Evolutionary conservation across 495 filamentous ascomycete genomes (phyloP), one percentile per base, ranked within the genome.

Genomic region (Choiromyces venosus): DNA sequence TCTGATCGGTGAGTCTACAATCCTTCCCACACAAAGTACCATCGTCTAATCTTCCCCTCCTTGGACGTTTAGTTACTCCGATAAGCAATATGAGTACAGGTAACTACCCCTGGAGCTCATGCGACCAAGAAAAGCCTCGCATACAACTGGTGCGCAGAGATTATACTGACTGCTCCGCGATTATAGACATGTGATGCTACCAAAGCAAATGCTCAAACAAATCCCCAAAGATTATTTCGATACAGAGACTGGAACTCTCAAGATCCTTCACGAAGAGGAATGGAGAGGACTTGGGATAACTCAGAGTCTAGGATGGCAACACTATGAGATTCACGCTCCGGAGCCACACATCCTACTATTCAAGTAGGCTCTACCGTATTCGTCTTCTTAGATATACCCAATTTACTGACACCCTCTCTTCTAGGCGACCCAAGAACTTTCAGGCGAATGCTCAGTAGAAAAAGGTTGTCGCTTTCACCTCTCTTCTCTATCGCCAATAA

Each of bases 291-390:
- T 99, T 80, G 95, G 95, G 38, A 99, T 99, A 75, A 98, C 94
- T 75, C 70, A 98, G 93, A 98, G 96, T 83, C 85, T 98, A 75
- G 95, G 95, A 37, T 99, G 95, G 95, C 94, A 97, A 81, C 95
- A 99, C 83, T 99, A 99, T 77, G 95, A 99, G 83, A 95, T 98
- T 70, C 95, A 99, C 82, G 96, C 97, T 83, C 95, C 95, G 44
- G 95, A 99, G 85, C 95, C 95, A 67, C 95, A 99, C 78, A 98
- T 99, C 74, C 88, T 99, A 39, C 87, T 99, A 19, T 99, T 99
- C 87, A 99, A 99, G 95, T 98, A 83, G 83, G 91, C 83, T 12
- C 33, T 56, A 37, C 66, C 36, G n/a, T 7, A 16, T 52, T n/a
- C 33, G 44, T 64, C 19, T 37, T 25, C 18, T 33, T 33, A 7